Evolutionary conservation across 805 yeast genomes (phyloP).

Genomic region (Candida qinlingensis): DNA sequence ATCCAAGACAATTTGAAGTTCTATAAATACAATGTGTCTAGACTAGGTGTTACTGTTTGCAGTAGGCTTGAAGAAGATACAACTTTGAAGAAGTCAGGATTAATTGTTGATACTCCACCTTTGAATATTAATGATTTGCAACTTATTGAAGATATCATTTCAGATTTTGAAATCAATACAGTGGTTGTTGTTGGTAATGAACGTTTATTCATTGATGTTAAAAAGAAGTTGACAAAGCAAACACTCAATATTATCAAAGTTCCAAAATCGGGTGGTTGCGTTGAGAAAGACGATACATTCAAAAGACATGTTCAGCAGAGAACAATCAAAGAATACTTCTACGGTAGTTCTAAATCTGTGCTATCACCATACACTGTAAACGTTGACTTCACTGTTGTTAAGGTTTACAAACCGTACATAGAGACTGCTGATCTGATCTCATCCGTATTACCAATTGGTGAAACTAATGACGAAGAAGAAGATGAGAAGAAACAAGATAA

Average conservation of each 20-base stretch:
- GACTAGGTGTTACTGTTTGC: constrained; percentile 31
- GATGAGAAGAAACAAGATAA: constrained; percentile 8
- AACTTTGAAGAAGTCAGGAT: constrained; percentile 43
- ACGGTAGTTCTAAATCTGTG: constrained; percentile 62
- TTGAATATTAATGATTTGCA: constrained; percentile 44
- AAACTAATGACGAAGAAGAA: constrained; percentile 25
- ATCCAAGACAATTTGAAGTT: constrained; percentile 43
- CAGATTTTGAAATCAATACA: constrained; percentile 52
- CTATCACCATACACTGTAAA: constrained; percentile 86
- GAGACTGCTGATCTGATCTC: constrained; percentile 13
- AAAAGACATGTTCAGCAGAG: constrained; percentile 69
- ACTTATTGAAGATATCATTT: constrained; percentile 50
- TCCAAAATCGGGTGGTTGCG: constrained; percentile 70
- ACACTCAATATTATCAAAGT: constrained; percentile 44
- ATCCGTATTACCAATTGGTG: constrained; percentile 24
- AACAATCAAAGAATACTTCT: constrained; percentile 81
- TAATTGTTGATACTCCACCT: constrained; percentile 73
- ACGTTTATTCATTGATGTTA: constrained; percentile 57
- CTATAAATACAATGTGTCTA: constrained; percentile 23
- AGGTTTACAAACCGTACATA: constrained; percentile 51
- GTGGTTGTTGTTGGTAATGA: constrained; percentile 76
- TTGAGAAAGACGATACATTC: constrained; percentile 65
- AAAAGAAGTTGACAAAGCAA: constrained; percentile 39
- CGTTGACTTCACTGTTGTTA: constrained; percentile 54
- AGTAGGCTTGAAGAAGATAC: constrained; percentile 47